Evolutionary conservation across 1,139 yeast genomes (phyloP).

Genomic region (Sugiyamaella neomexicana): DNA sequence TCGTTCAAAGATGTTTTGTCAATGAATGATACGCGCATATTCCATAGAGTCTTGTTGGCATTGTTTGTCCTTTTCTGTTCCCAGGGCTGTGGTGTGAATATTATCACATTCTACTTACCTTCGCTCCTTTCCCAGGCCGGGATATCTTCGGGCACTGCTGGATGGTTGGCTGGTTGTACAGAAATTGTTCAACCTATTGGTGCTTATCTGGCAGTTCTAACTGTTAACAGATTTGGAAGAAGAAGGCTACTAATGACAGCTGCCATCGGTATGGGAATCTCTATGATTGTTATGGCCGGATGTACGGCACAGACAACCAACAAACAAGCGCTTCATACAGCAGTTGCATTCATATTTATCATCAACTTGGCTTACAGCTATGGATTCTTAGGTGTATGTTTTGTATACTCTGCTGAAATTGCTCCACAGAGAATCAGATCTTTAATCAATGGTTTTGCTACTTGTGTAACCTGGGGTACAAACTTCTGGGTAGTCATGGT

Average conservation of each 20-base stretch:
- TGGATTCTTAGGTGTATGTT: constrained; percentile 31
- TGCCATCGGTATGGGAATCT: constrained; percentile 28
- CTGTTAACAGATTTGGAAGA: constrained; percentile 29
- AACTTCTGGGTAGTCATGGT: constrained; percentile 47
- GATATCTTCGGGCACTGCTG: constrained; percentile 43
- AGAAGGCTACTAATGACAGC: constrained; percentile 24
- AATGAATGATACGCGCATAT: constrained; percentile 47
- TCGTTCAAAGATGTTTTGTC: constrained; percentile 29
- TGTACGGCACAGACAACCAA: constrained; percentile 26
- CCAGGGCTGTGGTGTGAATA: constrained; percentile 71
- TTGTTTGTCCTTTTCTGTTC: constrained; percentile 57
- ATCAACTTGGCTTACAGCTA: constrained; percentile 29
- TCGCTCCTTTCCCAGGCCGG: constrained; percentile 47
- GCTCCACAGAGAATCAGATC: constrained; percentile 64
- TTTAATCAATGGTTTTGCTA: constrained; percentile 51
- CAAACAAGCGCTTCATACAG: constrained; percentile 27
- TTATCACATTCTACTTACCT: constrained; percentile 44
- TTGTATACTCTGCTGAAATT: constrained; percentile 56
- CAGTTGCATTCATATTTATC: constrained; percentile 29
- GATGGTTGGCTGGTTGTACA: constrained; percentile 45
- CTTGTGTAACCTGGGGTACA: constrained; percentile 46
- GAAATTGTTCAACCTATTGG: constrained; percentile 41
- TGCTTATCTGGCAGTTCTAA: constrained; percentile 25
- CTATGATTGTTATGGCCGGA: constrained; percentile 30
- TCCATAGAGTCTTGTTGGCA: constrained; percentile 51